Evolutionary conservation across 2,329 filamentous ascomycete species (phyloP).

Genomic region (Paecilomyces sp.): DNA sequence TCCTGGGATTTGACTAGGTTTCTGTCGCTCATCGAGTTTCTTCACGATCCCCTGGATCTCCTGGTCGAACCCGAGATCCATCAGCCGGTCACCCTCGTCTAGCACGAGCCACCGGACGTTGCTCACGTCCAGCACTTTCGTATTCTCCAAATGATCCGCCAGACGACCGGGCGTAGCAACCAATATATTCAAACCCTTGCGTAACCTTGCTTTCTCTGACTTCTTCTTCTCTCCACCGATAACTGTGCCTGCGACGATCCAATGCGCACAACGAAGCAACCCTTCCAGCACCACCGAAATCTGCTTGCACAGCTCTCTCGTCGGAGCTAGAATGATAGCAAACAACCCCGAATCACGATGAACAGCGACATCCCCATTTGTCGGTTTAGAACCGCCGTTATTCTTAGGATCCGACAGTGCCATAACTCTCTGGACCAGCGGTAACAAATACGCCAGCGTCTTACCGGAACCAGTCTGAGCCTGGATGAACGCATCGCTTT

Average conservation of each 20-base stretch:
- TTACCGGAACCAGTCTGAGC: conserved; percentile 97
- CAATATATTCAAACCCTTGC: conserved; percentile 92
- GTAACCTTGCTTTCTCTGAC: conserved; percentile 82
- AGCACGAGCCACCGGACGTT: conserved; percentile 90
- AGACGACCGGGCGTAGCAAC: conserved; percentile 90
- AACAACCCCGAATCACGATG: conserved; percentile 85
- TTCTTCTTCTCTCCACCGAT: conserved; percentile 67
- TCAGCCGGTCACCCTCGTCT: conserved; percentile 94
- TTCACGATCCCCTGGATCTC: conserved; percentile 83
- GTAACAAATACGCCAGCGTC: conserved; percentile 89
- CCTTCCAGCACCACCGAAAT: conserved; percentile 82
- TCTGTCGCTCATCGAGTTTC: conserved; percentile 63
- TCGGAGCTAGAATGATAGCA: conserved; percentile 88
- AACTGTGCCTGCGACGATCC: conserved; percentile 86
- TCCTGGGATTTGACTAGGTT: conserved; percentile 55
- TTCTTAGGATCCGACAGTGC: conserved; percentile 54
- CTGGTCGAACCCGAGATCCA: conserved; percentile 96
- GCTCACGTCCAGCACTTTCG: conserved; percentile 77
- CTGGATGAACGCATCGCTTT: conserved; percentile 90
- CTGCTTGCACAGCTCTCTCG: conserved; percentile 88
- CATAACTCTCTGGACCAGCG: conserved; percentile 83
- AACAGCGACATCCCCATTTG: conserved; percentile 45
- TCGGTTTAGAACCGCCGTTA: conserved; percentile 24
- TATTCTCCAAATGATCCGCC: conserved; percentile 87
- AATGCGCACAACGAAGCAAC: conserved; percentile 80